Base-by-base conservation (phyloP, 495 filamentous ascomycete genomes). In the Tuber aestivum region DNA sequence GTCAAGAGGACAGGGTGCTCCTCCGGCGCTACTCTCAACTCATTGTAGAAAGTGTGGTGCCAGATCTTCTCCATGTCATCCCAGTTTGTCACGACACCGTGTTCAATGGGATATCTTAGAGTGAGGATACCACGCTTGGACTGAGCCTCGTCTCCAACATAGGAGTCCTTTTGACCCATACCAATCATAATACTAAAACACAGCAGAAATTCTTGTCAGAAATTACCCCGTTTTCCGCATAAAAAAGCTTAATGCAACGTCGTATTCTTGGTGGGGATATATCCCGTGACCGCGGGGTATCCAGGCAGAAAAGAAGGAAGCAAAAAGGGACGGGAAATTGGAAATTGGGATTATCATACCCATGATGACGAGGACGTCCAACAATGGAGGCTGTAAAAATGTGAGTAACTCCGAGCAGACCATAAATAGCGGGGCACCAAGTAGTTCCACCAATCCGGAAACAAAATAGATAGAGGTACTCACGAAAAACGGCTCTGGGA, bases 111-210 rank as follows among this genome's bases (percentile, higher is more conserved):
- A 82, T 98, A 98, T 71, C 90, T 89, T 81, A 99, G 94, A 86
- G 97, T 98, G 79, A 99, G 87, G 76, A 99, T 87, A 23, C 95
- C 95, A 83, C 95, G 90, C 81, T 97, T 88, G 80, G 97, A 94
- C 82, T 97, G 93, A 45, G 89, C 89, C 72, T 99, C 95, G 88
- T 99, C 95, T 90, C 95, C 95, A 81, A 99, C 95, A 85, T 99
- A 99, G 77, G 95, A 99, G 89, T 99, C 95, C 89, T 99, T 99
- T 88, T 99, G 95, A 83, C 95, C 95, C 95, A 99, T 98, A 91
- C 95, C 95, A 86, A 99, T 99, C 95, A 99, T 99, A 88, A 99
- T 99, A 91, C 95, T 97, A 83, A 18, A 44, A 44, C 42, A 50
- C 40, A 71, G 69, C 20, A 5, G 23, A 23, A 48, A 44, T 4